A percentile compares a stretch with the other conserved stretches of the same genome.
phyloP scores from a whole-genome alignment of 345 rosid genomes.

The Arabidopsis arenosa region DNA sequence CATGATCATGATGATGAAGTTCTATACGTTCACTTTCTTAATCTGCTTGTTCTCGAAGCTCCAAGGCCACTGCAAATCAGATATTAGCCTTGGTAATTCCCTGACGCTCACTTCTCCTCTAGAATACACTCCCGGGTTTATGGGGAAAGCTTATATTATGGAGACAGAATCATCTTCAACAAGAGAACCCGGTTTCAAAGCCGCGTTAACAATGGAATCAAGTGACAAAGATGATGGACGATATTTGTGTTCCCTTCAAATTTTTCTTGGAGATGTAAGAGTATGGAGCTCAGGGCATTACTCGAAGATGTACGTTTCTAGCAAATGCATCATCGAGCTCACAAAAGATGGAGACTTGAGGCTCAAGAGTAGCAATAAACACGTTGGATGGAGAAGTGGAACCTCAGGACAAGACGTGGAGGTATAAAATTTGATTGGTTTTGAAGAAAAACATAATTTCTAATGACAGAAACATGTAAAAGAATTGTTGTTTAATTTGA shows the following conservation, averaged over 20 bases:
- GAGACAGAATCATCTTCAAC: conserved; percentile 44
- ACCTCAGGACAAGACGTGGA: conserved; percentile 87
- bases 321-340: conserved; percentile 66
- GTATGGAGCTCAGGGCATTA: conserved; percentile 95
- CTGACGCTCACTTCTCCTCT: conserved; percentile 62
- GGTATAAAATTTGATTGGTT: conserved; percentile 52
- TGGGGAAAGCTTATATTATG: conserved; percentile 75
- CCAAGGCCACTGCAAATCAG: conserved; percentile 54
- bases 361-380: conserved; percentile 57
- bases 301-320: conserved; percentile 57
- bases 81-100: conserved; percentile 54
- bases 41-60: conserved; percentile 32
- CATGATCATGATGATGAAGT: conserved; percentile 40
- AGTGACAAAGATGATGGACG: conserved; percentile 39
- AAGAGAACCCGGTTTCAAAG: conserved; percentile 57
- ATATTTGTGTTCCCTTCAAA: conserved; percentile 70
- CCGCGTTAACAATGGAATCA: conserved; percentile 73
- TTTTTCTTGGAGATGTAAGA: conserved; percentile 77
- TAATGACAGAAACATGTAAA: neutral
- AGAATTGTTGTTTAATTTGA: conserved; percentile 1
- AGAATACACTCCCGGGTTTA: conserved; percentile 54
- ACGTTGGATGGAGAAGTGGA: conserved; percentile 80
- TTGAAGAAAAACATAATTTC: neutral
- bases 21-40: conserved; percentile 42
- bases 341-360: conserved; percentile 73